phyloP scores from a whole-genome alignment of 108 stramenopile species.

The Conticribra guillardii region DNA sequence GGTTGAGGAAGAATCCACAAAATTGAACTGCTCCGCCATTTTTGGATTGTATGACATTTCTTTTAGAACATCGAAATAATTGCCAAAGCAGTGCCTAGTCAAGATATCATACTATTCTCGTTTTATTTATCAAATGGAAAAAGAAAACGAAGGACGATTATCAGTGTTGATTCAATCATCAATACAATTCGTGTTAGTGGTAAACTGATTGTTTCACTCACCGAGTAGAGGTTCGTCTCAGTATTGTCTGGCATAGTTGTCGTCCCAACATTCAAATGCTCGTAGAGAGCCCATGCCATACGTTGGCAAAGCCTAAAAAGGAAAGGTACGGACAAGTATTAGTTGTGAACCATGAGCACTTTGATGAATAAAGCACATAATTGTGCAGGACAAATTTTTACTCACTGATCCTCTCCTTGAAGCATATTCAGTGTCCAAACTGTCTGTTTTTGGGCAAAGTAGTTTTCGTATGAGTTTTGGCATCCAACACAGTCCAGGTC shows the following conservation, averaged over 20 bases:
- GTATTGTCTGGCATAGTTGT: conserved; percentile 47
- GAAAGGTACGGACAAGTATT: background rate
- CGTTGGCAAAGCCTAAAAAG: conserved; percentile 56
- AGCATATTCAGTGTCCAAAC: conserved; percentile 44
- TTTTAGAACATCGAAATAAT: conserved; percentile 54
- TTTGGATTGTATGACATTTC: conserved; percentile 59
- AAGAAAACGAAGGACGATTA: background rate
- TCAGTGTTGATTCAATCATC: conserved; percentile 2
- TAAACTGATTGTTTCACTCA: background rate
- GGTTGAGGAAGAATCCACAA: conserved; percentile 36
- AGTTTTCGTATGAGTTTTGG: conserved; percentile 33
- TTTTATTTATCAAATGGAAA: conserved; percentile 21
- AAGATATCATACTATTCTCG: conserved; percentile 71
- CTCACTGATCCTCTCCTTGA: conserved; percentile 43
- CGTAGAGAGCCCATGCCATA: conserved; percentile 78
- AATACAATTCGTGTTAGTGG: background rate
- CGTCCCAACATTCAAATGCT: conserved; percentile 56
- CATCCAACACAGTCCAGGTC: conserved; percentile 47
- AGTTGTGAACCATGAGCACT: background rate
- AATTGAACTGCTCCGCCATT: conserved; percentile 63
- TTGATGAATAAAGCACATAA: too few species aligned
- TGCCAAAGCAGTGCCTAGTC: conserved; percentile 67
- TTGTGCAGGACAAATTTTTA: too few species aligned
- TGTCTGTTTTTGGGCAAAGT: conserved; percentile 43
- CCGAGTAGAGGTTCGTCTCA: conserved; percentile 12